Percentiles rank a stretch among this genome's conserved stretches.
Conservation (phyloP, 352 stramenopile genomes). For the Phytophthora ohioensis region DNA sequence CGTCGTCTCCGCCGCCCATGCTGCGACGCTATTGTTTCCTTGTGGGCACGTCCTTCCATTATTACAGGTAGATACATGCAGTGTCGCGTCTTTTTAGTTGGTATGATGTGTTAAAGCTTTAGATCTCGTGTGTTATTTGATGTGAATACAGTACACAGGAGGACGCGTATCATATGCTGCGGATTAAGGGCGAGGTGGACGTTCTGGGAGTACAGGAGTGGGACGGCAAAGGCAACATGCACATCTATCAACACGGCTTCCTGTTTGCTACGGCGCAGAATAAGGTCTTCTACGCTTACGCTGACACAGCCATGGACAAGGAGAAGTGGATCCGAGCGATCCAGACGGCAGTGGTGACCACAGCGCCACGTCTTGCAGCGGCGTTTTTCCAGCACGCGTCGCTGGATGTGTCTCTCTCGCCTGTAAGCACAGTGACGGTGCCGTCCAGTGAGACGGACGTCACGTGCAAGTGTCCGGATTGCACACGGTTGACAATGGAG, state of each 20-base stretch:
- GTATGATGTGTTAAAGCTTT: neutral
- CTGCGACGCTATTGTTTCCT: constrained; percentile 90
- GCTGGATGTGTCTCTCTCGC: constrained; percentile 62
- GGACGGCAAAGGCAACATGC: constrained; percentile 93
- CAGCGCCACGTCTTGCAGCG: constrained; percentile 66
- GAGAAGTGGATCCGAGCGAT: constrained; percentile 92
- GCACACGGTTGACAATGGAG: constrained; percentile 49
- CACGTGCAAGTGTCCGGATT: constrained; percentile 77
- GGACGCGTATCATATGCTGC: constrained; percentile 91
- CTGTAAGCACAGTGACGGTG: constrained; percentile 53
- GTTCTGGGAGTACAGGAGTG: constrained; percentile 91
- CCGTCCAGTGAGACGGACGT: constrained; percentile 64
- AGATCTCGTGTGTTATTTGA: constrained; percentile 1
- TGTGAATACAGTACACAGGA: constrained; percentile 76
- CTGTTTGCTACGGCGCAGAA: constrained; percentile 89
- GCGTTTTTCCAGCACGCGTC: constrained; percentile 60
- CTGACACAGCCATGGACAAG: constrained; percentile 90
- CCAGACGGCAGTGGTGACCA: constrained; percentile 87
- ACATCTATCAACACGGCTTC: constrained; percentile 92
- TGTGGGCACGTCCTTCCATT: constrained; percentile 88
- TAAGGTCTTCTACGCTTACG: constrained; percentile 92
- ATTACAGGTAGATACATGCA: constrained; percentile 61
- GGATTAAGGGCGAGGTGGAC: constrained; percentile 87
- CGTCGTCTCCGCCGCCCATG: constrained; percentile 88
- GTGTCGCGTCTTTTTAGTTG: constrained; percentile 10